Base-by-base conservation (phyloP, 2,329 filamentous ascomycete species). In the Ploettnerulaceae sp. region DNA sequence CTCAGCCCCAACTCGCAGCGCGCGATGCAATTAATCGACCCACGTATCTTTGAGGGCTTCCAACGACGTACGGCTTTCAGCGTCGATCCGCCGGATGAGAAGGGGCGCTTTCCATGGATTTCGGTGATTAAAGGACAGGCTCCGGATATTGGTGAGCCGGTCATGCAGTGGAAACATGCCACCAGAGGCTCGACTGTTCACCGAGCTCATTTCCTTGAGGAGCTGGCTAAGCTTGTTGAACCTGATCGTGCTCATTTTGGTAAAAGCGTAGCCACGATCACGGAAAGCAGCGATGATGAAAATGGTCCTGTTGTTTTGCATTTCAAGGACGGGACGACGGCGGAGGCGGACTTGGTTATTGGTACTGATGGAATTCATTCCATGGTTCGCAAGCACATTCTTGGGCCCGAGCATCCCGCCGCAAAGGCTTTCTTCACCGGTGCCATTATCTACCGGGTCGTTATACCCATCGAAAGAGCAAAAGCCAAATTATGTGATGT, bases 351-450 rank as follows among this genome's bases (percentile, higher is more conserved):
- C n/a, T 69, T 71, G 36, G 65, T 64, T 40, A 65, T 68, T 4
- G 9, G 72, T 56, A 51, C 47, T 29, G 80, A 84, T 61, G 81
- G 80, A 0, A 80, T 84, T 59, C 75, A 76, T 57, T 79, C 75
- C 1, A 66, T 67, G 2, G 67, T 74, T 3, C 67, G 80, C 7
- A 26, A 46, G 12, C 25, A 40, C 12, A 29, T 29, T 14, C 24
- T 40, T 12, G 24, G 28, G 28, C 17, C 25, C 24, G 37, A 40
- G n/a, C n/a, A 18, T 40, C 4, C 24, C 28, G 20, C 24, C 28
- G 11, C 25, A 28, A 40, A 29, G 6, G 12, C 58, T 67, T 2
- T 25, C 38, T 41, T 35, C 42, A 2, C 48, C 52, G 0, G 58
- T 67, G 2, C 83, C n/a, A n/a, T n/a, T n/a, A n/a, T n/a, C n/a